Base-by-base conservation (phyloP, 2,329 filamentous ascomycete species). In the Calonectria ilicicola region DNA sequence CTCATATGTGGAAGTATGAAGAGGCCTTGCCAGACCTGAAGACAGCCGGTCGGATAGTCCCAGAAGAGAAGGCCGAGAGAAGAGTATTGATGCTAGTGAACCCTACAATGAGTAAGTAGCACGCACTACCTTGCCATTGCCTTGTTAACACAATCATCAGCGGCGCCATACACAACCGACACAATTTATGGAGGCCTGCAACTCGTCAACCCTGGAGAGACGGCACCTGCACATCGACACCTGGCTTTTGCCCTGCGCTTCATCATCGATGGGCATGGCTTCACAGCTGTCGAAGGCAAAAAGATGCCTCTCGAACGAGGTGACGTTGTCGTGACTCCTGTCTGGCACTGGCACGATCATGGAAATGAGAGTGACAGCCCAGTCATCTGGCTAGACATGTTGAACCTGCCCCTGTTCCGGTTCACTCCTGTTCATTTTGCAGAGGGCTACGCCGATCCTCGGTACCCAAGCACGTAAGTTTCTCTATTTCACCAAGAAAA, bases 321-420 rank as follows among this genome's bases (percentile, higher is more conserved):
- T 10, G 89, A 91, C 73, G 87, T 91, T 1, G 88, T 91, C 17
- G 80, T 91, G 1, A 91, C 90, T 0, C 90, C 89, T 0, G 87
- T 85, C 0, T 91, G 89, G 89, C 87, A 90, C 76, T 91, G 88
- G 85, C 89, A 91, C 72, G 90, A 91, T 72, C 89, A 91, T 69
- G 90, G 90, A 3, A 91, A 91, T 60, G 89, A 91, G 69, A 87
- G 89, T 10, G 82, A 83, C 1, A 84, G 83, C 1, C 88, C 89
- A 0, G 87, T 91, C 79, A 87, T 91, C 32, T 91, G 90, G 90
- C 82, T 91, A 1, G 90, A 91, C 76, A 88, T 86, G 5, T 79
- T 91, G 1, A 88, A 91, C 79, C 78, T 91, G 2, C 89, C 89
- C 0, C 81, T 85, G 3, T 91, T 89, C 76, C 81, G 83, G 1